Base-by-base conservation (phyloP, 441 rosid species). In the Manihot esculenta region DNA sequence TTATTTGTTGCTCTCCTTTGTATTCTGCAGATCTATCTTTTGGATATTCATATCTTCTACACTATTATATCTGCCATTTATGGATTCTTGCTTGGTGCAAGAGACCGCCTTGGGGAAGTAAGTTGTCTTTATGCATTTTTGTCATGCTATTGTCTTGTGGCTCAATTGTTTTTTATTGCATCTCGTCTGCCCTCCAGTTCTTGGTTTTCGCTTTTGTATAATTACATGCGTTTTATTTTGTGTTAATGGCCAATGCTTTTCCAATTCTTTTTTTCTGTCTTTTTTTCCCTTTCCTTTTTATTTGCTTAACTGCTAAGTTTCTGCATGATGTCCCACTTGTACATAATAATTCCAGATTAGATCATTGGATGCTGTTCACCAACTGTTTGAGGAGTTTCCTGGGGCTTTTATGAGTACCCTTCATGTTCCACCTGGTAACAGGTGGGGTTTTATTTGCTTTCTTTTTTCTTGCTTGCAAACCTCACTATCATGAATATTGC, bases 81-180 rank as follows among this genome's bases (percentile, higher is more conserved):
- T 88, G 99, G 98, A 68, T 95, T 95, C 81, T 83, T 95, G 85
- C 94, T 93, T 45, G 99, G 99, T 69, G 99, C 99, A 49, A 87
- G 96, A 82, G 99, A 89, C 82, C 99, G 89, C 73, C 91, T 95
- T 58, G 99, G 99, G 38, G 99, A 95, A 90, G 99, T 92, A 79
- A 75, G 81, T 80, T 55, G 48, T 69, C 64, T 76, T 66, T 7
- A 2, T 30, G 10, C 21, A 60, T 35, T 48, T 50, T 23, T 73
- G 35, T 24, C 33, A 18, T 9, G 27, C 33, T 70, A 3, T 57
- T 5, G 8, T n/a, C 15, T 3, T 60, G 27, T 33, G 7, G 35
- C 58, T 21, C 18, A 0, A 10, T 62, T 3, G n/a, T 41, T 3
- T 26, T 26, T 60, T 45, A 21, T 8, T 64, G 64, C 20, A 45